phyloP scores from a whole-genome alignment of 139 green algal species.

The Tetradesmus obliquus region DNA sequence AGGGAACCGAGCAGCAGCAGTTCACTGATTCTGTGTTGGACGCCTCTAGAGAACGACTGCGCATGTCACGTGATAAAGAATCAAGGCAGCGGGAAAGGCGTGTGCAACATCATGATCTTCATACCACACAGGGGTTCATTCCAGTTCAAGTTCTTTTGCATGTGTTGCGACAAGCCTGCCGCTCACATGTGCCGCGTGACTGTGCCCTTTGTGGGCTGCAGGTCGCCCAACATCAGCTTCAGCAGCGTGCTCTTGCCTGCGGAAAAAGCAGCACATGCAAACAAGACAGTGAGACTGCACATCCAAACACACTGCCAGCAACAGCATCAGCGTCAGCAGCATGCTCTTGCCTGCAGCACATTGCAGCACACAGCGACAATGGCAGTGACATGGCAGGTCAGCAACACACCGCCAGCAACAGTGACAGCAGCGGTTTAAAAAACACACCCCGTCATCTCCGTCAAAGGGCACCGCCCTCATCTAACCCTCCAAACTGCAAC shows the following conservation, averaged over 20 bases:
- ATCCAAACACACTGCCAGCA: neutral
- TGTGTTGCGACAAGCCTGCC: neutral
- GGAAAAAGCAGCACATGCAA: neutral
- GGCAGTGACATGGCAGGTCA: neutral
- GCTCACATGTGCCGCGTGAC: slow-evolving; percentile 71
- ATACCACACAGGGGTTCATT: no score
- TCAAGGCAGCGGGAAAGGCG: no score
- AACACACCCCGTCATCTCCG: no score
- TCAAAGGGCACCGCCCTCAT: no score
- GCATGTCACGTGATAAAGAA: no score
- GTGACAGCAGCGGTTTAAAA: neutral
- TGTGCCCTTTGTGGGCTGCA: slow-evolving; percentile 57
- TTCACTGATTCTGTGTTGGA: no score
- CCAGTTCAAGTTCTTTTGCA: no score
- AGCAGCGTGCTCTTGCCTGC: slow-evolving; percentile 97
- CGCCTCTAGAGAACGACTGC: no score
- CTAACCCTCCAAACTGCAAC: no score
- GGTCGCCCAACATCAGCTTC: slow-evolving; percentile 82
- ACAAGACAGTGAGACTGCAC: no score
- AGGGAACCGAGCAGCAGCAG: no score
- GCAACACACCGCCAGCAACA: neutral
- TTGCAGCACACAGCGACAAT: neutral
- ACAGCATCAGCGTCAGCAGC: neutral
- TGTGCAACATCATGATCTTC: no score
- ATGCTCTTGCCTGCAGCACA: neutral